Conservation (phyloP, 345 rosid genomes). For the Crucihimalaya himalaica region DNA sequence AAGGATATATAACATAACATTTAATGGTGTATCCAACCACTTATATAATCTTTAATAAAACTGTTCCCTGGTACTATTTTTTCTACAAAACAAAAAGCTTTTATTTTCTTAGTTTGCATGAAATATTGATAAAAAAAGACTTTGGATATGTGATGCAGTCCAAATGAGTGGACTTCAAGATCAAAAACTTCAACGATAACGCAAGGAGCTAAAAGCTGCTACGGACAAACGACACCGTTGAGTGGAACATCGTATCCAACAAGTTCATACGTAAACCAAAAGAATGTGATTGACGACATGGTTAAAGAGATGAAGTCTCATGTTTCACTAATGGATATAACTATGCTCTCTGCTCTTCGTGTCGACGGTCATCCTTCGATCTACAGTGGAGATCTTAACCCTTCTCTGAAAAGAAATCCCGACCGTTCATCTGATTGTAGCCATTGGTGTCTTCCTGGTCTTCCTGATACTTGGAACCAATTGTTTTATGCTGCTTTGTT, state of each 20-base stretch:
- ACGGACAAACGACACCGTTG: slow-evolving; percentile 71
- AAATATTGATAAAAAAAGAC: neutral
- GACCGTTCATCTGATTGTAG: slow-evolving; percentile 85
- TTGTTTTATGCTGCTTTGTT: slow-evolving; percentile 66
- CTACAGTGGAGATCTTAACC: slow-evolving; percentile 78
- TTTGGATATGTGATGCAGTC: slow-evolving; percentile 28
- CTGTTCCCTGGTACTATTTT: slow-evolving; percentile 5
- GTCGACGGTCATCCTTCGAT: slow-evolving; percentile 96
- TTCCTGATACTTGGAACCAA: slow-evolving; percentile 96
- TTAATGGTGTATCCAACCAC: slow-evolving; percentile 34
- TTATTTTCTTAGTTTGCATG: neutral
- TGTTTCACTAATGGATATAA: slow-evolving; percentile 70
- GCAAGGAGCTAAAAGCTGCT: slow-evolving; percentile 59
- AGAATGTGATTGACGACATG: slow-evolving; percentile 66
- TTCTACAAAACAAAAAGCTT: neutral
- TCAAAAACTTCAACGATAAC: slow-evolving; percentile 35
- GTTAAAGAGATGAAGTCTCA: slow-evolving; percentile 57
- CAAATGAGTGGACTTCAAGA: slow-evolving; percentile 43
- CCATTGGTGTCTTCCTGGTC: slow-evolving; percentile 99
- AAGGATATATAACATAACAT: slow-evolving; percentile 10
- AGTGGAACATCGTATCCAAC: slow-evolving; percentile 59
- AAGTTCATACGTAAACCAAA: slow-evolving; percentile 60
- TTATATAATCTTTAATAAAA: slow-evolving; percentile 2
- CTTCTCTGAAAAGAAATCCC: slow-evolving; percentile 65
- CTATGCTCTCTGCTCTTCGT: slow-evolving; percentile 83